Evolutionary conservation across 352 stramenopile genomes (phyloP), one percentile per base, ranked within the genome.

Genomic region (Globisporangium acanthophoron): DNA sequence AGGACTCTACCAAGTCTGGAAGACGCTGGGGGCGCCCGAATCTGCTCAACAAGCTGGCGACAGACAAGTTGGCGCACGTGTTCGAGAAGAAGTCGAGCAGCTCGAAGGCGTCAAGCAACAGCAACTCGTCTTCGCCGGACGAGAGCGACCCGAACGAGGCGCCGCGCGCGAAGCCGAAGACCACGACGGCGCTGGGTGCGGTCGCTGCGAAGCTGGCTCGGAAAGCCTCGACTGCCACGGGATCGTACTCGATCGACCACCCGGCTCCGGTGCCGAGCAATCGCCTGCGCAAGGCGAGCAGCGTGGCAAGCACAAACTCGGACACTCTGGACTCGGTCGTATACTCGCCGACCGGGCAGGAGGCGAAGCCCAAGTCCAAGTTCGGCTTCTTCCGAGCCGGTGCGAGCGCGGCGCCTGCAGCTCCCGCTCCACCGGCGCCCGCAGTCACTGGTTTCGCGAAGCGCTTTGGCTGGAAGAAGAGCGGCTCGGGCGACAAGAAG

Each of bases 391-490:
- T 61, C 54, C 60, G 54, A 7, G 13, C 20, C 2, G 20, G 33
- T 15, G 13, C 60, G 9, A 21, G 39, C 21, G 54, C 59, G 3
- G 40, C 54, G 16, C 29, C 54, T 39, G 45, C 37, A 12, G 51
- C 59, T 39, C 49, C 31, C 8, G 29, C 21, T 4, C 27, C 59
- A 9, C n/a, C 59, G 21, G 50, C 29, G n/a, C n/a, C 37, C 0
- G 45, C 60, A 29, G 20, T 53, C 9, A 39, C 60, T 24, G 31
- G 40, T 15, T 58, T 66, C 20, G 54, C 60, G 16, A 66, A 66
- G 54, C 60, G 60, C 11, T 66, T 66, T 24, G 60, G 54, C 21
- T 66, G 60, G 60, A 66, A 66, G 54, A 66, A 66, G 47, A 48
- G 43, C 20, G 8, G 43, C 18, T 48, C 20, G 6, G 43, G 18